Evolutionary conservation across 2,329 filamentous ascomycete species (phyloP), one percentile per base, ranked within the genome.

Genomic region (Incumbomyces delicatus): DNA sequence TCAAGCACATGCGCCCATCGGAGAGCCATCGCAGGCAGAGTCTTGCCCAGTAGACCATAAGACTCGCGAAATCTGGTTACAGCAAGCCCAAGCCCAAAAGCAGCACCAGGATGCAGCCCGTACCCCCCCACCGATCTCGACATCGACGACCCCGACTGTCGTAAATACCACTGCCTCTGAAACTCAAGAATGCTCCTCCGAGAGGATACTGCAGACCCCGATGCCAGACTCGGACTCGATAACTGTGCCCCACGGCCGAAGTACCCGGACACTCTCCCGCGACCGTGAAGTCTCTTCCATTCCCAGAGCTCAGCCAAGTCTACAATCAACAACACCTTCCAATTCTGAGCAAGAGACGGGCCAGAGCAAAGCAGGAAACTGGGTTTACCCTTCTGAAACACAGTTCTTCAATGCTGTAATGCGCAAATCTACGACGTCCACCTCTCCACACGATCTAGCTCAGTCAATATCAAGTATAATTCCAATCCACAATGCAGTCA

Each of bases 381-480:
- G 92, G 92, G 83, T 98, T 51, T 98, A 98, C 66, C 92, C 92
- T 0, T 92, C 85, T 0, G 90, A 96, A 65, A 84, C 86, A 61
- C 94, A 95, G 81, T 98, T 98, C 73, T 96, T 96, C 69, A 86
- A 94, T 40, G 92, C 92, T 37, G 90, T 98, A 80, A 80, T 84
- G 71, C 83, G 90, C 62, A 98, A 98, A 67, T 69, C 78, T 81
- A 50, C 81, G 77, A 27, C 70, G 74, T 67, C 66, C 6, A 54
- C 59, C 16, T 65, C 65, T 6, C 58, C 67, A 2, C 61, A 62
- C 2, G 67, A 69, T 48, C 55, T 71, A 12, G 78, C 77, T 0
- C 36, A 40, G 4, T 51, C 48, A 3, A 52, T 57, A 22, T 38
- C 71, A 75, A 5, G 88, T 95, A 66, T 95, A 95, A 83, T 82